Base-by-base conservation (phyloP, 2,329 filamentous ascomycete species). In the Aplosporella prunicola region DNA sequence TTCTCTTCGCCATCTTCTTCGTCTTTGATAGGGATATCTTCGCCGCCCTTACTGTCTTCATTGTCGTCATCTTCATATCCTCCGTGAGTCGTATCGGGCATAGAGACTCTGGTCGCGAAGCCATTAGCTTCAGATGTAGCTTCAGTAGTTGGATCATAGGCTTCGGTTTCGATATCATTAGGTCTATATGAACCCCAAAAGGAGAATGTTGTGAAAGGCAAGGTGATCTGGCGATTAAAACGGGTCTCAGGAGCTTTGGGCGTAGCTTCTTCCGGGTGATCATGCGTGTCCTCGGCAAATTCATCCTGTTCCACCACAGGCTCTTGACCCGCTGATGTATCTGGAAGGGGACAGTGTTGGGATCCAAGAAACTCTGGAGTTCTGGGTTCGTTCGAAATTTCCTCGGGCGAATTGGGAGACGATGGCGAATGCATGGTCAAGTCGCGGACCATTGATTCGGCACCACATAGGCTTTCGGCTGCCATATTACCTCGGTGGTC, bases 401-500 rank as follows among this genome's bases (percentile, higher is more conserved):
- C 56, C 5, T 48, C 50, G 10, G 51, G 52, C 2, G 63, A 66
- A 20, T 49, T 51, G 5, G 54, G 54, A 8, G 57, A 64, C 13
- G 57, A 51, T 7, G 62, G 62, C 5, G 64, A 67, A 17, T 60
- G 58, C 63, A 70, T 68, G 41, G 68, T 63, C 43, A 71, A 47
- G 13, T 67, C 66, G 24, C 64, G 56, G 16, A 71, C 61, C 43
- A 68, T 47, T 4, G 65, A 65, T 39, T 69, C 66, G 3, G 67
- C 59, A 6, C 67, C 67, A 9, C 63, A 45, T n/a, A 70, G 53
- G 47, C 66, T 69, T 2, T 59, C 42, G 49, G 52, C 33, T n/a
- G 36, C 18, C 18, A 30, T 23, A 25, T 40, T 34, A 22, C 40
- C 36, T 9, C 31, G 25, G 23, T 29, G 25, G 18, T 42, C 24